Percentiles rank a stretch among this genome's conserved stretches.
These are phyloP conservation scores for Hypoxylon fuscum DNA, from an alignment of 495 filamentous ascomycete genomes.

Conservation along the genomic window DNA sequence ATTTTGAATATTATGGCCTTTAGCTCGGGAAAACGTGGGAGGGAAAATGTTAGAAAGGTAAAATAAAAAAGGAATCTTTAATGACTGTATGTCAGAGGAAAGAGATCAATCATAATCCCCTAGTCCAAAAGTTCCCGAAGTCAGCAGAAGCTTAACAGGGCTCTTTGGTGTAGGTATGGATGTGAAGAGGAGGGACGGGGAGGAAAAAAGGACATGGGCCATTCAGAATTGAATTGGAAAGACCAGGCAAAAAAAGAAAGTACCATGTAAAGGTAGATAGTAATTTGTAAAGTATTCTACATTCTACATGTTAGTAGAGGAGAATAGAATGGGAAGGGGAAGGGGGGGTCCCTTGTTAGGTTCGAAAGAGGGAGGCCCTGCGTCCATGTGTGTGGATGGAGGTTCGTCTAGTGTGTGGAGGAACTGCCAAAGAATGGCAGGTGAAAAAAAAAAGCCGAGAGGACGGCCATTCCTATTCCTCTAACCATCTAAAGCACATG, in stretches of 20 bases:
- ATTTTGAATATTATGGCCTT: neutral
- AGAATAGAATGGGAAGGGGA: constrained; percentile 1
- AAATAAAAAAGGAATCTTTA: constrained; percentile 14
- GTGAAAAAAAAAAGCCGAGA: constrained; percentile 43
- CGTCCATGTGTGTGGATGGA: constrained; percentile 17
- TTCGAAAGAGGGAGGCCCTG: constrained; percentile 34
- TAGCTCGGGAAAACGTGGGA: constrained; percentile 2
- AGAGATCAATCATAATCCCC: constrained; percentile 20
- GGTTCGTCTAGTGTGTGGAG: no score
- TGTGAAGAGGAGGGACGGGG: neutral
- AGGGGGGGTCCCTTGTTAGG: constrained; percentile 16
- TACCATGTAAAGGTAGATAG: constrained; percentile 21
- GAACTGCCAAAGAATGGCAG: constrained; percentile 39
- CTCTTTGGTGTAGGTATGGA: neutral
- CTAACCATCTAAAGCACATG: neutral
- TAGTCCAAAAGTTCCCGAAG: constrained; percentile 28
- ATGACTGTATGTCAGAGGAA: constrained; percentile 30
- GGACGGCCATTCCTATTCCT: constrained; percentile 28
- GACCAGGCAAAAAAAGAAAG: no score
- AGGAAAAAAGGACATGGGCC: neutral
- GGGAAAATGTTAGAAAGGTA: constrained; percentile 12
- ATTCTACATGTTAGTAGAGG: no score
- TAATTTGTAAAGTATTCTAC: no score
- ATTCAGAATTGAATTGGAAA: constrained; percentile 11
- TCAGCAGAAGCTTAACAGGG: constrained; percentile 26